Evolutionary conservation across 768 basidiomycete species (phyloP).

Genomic region (Neoboletus magnificus): DNA sequence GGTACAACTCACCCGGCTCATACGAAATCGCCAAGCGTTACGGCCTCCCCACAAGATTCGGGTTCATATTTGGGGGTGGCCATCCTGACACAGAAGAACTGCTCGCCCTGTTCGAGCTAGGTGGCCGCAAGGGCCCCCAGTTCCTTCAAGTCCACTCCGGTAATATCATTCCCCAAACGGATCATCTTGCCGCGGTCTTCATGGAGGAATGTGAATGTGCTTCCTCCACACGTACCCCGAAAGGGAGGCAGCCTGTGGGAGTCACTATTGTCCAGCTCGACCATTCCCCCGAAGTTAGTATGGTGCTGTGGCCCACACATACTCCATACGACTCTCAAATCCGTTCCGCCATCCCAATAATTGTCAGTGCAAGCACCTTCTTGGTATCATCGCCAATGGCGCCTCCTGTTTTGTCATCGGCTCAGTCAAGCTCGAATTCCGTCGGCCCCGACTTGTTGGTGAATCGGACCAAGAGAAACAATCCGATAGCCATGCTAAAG

Average conservation of each 20-base stretch:
- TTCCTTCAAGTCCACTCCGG: slow-evolving; percentile 10
- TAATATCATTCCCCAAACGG: slow-evolving; percentile 1
- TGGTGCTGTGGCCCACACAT: not conserved
- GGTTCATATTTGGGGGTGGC: slow-evolving; percentile 28
- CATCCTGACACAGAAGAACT: slow-evolving; percentile 7
- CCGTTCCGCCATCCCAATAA: slow-evolving; percentile 3
- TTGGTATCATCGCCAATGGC: slow-evolving; percentile 30
- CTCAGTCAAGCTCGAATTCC: slow-evolving; percentile 16
- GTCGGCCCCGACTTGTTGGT: slow-evolving; percentile 1
- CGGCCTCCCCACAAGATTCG: slow-evolving; percentile 24
- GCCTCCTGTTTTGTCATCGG: slow-evolving; percentile 26
- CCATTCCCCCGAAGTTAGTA: not conserved
- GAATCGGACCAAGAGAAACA: not conserved
- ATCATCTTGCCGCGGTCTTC: slow-evolving; percentile 8
- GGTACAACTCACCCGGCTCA: slow-evolving; percentile 35
- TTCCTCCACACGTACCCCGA: not conserved
- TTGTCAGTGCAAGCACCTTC: slow-evolving; percentile 7
- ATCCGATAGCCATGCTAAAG: not conserved
- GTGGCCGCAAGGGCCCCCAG: slow-evolving; percentile 4
- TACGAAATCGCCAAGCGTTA: slow-evolving; percentile 31
- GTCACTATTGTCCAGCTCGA: slow-evolving; percentile 2
- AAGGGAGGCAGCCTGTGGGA: slow-evolving; percentile 3
- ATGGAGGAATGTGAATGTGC: not conserved
- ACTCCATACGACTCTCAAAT: not conserved
- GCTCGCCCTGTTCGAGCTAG: slow-evolving; percentile 6